Base-by-base conservation (phyloP, 2,329 filamentous ascomycete species). In the Xylaria sp. region DNA sequence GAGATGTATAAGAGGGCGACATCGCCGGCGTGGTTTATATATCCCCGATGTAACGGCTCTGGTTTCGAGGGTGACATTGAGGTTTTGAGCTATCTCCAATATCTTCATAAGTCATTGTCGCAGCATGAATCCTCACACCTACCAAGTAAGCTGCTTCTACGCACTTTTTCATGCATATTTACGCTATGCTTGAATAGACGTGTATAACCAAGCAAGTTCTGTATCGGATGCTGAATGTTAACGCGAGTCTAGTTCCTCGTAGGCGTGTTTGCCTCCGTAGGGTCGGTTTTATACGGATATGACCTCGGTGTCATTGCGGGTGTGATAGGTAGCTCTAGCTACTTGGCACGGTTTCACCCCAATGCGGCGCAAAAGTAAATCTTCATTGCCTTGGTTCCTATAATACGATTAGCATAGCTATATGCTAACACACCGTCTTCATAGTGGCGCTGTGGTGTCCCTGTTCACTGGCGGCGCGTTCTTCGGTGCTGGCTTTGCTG, bases 381-480 rank as follows among this genome's bases (percentile, higher is more conserved):
- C 12, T 10, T 9, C 6, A 48, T 54, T 3, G n/a, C 25, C 32
- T 50, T 13, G 23, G 9, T 25, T n/a, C 28, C 13, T 25, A n/a
- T 5, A 57, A 44, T 10, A 7, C 20, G 20, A 41, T 44, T 15
- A 28, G 13, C 2, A 44, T 13, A 12, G 13, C 18, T 10, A 44
- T 8, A 57, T 56, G 25, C 55, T 70, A 13, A 70, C 55, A 37
- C 3, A 13, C 13, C 12, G n/a, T 41, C 39, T 57, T 60, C 28
- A 23, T 59, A 90, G 86, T 46, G 92, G 91, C 63, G 87, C 91
- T 3, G 90, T 94, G 0, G 92, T 94, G 0, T 92, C 91, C 1
- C 85, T 94, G 68, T 94, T 95, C 79, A 95, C 92, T 0, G 91
- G 92, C 50, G 82, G 82, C 18, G 90, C 90, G 8, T 91, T 91